Evolutionary conservation across 441 rosid genomes (phyloP).

Genomic region (Omphalea diandra): DNA sequence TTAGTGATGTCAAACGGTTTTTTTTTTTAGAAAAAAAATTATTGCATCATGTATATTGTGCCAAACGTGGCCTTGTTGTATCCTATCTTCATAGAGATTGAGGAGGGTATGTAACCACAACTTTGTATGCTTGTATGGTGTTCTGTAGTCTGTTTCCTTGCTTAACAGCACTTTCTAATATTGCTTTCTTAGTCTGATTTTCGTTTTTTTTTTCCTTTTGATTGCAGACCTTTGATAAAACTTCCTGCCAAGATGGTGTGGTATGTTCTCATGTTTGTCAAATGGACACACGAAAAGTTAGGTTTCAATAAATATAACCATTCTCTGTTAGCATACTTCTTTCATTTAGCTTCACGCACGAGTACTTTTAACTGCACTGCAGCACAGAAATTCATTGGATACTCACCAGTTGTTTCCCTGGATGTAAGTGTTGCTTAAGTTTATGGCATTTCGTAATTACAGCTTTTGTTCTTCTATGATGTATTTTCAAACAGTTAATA

Average conservation of each 20-base stretch:
- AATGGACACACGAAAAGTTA: constrained; percentile 53
- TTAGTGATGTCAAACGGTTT: too few relatives aligned
- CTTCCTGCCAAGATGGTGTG: constrained; percentile 53
- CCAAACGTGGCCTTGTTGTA: neutral
- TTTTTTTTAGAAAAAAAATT: too few relatives aligned
- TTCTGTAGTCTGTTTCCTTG: too few relatives aligned
- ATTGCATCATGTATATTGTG: constrained; percentile 2
- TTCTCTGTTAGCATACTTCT: constrained; percentile 46
- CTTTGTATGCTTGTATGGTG: constrained; percentile 12
- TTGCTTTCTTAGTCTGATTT: constrained; percentile 20
- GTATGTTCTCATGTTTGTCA: constrained; percentile 41
- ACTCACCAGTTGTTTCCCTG: constrained; percentile 61
- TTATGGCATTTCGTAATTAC: neutral
- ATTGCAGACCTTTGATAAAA: constrained; percentile 75
- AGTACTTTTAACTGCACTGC: constrained; percentile 84
- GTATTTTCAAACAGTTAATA: neutral
- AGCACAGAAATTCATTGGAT: constrained; percentile 70
- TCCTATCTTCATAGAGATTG: constrained; percentile 1
- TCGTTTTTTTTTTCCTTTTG: constrained; percentile 23
- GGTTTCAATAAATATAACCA: constrained; percentile 37
- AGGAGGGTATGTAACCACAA: too few relatives aligned
- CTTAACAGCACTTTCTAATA: neutral
- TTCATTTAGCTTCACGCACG: constrained; percentile 60
- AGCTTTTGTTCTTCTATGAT: neutral
- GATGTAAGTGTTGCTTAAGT: constrained; percentile 47